phyloP scores from a whole-genome alignment of 192 early-diverging fungal species.

The Cladochytrium replicatum region DNA sequence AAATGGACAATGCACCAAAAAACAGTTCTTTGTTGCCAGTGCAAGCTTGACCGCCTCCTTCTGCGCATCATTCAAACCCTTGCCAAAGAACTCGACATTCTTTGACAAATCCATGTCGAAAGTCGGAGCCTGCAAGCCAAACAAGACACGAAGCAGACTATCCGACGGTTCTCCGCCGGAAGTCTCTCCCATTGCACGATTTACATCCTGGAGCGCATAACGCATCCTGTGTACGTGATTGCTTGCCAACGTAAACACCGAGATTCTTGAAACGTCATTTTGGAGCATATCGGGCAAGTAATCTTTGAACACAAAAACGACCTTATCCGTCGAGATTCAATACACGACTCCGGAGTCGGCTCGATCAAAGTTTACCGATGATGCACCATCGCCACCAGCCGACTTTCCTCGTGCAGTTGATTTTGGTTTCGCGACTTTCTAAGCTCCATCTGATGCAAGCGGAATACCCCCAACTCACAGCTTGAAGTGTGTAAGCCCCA shows the following conservation, averaged over 20 bases:
- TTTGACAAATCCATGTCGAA: slow-evolving; percentile 12
- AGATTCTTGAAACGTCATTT: slow-evolving; percentile 16
- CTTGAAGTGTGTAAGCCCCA: slow-evolving; percentile 7
- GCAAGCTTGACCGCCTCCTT: slow-evolving; percentile 55
- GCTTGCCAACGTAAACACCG: slow-evolving; percentile 51
- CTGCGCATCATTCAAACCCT: slow-evolving; percentile 59
- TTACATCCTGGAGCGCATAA: slow-evolving; percentile 28
- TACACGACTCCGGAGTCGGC: slow-evolving; percentile 33
- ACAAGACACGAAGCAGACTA: slow-evolving; percentile 40
- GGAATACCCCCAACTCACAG: slow-evolving; percentile 62
- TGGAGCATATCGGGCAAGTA: slow-evolving; percentile 51
- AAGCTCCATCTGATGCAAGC: slow-evolving; percentile 55
- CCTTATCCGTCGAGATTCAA: slow-evolving; percentile 11
- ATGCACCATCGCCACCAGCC: not conserved
- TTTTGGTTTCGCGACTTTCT: slow-evolving; percentile 28
- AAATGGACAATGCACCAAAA: slow-evolving; percentile 79
- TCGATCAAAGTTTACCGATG: slow-evolving; percentile 43
- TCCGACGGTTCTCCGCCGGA: slow-evolving; percentile 7
- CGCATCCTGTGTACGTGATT: slow-evolving; percentile 31
- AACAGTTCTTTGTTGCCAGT: slow-evolving; percentile 49
- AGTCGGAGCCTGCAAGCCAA: slow-evolving; percentile 28
- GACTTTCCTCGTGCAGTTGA: slow-evolving; percentile 28
- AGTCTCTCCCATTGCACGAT: not conserved
- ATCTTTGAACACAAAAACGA: slow-evolving; percentile 55
- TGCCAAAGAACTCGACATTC: slow-evolving; percentile 40